These are phyloP conservation scores for Solanum appendiculatum DNA, from an alignment of 257 asterid genomes.

Conservation along the genomic window DNA sequence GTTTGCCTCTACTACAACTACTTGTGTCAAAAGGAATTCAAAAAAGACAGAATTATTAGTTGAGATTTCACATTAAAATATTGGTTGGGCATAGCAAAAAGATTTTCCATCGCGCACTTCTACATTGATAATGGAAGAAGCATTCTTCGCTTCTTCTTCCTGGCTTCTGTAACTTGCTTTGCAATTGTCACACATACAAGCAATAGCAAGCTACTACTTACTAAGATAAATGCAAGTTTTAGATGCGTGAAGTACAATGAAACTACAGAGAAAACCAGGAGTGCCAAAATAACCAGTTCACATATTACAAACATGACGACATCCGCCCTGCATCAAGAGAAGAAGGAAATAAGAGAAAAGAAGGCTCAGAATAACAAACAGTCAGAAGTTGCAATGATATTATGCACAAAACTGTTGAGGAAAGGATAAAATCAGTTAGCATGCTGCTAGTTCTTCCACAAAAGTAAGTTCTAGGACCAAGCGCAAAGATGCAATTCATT, in stretches of 20 bases:
- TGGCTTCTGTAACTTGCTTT: slow-evolving; percentile 61
- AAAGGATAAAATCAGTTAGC: background rate
- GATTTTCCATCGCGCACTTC: background rate
- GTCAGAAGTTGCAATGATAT: background rate
- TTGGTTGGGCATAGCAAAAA: slow-evolving; percentile 2
- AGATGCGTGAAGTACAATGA: slow-evolving; percentile 71
- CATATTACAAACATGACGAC: slow-evolving; percentile 69
- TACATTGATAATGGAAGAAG: slow-evolving; percentile 94
- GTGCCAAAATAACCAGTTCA: slow-evolving; percentile 78
- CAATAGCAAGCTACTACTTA: slow-evolving; percentile 41
- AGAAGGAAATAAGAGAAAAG: background rate
- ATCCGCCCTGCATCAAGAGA: slow-evolving; percentile 61
- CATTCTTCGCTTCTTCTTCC: slow-evolving; percentile 90
- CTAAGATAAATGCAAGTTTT: slow-evolving; percentile 50
- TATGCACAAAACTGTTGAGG: background rate
- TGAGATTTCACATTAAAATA: slow-evolving; percentile 15
- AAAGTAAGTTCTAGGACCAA: background rate
- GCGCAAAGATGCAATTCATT: background rate
- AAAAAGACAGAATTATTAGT: background rate
- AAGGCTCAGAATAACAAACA: background rate
- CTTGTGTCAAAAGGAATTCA: slow-evolving; percentile 9
- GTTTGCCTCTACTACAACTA: slow-evolving; percentile 12
- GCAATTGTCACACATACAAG: slow-evolving; percentile 64
- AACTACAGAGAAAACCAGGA: slow-evolving; percentile 67
- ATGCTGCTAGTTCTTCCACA: background rate